A percentile compares a stretch with the other conserved stretches of the same genome.
Conservation (phyloP, 768 basidiomycete species). For the Russula foetens region DNA sequence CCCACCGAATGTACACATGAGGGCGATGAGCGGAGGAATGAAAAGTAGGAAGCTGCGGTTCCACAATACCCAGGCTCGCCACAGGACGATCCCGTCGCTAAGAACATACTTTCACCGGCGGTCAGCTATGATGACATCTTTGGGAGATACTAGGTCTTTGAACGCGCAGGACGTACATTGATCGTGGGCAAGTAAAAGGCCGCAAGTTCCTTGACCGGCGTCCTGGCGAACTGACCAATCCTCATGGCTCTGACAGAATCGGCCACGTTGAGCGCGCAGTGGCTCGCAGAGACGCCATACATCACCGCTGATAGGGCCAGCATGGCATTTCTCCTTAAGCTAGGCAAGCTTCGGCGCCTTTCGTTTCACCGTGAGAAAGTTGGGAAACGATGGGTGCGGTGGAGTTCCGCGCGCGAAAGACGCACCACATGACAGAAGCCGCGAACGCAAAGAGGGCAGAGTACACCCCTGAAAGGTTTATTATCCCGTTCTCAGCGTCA, state of each 20-base stretch:
- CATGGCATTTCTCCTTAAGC: neutral
- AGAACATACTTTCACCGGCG: neutral
- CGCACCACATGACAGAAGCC: neutral
- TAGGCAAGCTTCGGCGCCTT: neutral
- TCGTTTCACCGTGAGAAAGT: neutral
- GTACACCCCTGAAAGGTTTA: neutral
- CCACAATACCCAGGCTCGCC: constrained; percentile 12
- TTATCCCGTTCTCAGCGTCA: neutral
- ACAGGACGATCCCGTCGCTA: constrained; percentile 4
- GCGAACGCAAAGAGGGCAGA: neutral
- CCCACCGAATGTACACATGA: constrained; percentile 1
- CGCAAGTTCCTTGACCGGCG: neutral
- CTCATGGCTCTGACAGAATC: neutral
- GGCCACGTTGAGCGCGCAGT: neutral
- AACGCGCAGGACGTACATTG: neutral
- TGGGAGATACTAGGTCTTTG: neutral
- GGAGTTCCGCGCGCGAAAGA: too few species aligned
- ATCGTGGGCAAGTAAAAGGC: neutral
- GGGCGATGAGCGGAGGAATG: neutral
- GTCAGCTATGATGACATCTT: neutral
- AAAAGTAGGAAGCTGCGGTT: neutral
- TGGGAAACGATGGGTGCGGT: neutral
- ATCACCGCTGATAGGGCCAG: neutral
- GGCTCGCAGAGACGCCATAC: neutral
- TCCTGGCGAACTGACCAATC: neutral